Base-by-base conservation (phyloP, 2,329 filamentous ascomycete species). In the Penicillium sp. region DNA sequence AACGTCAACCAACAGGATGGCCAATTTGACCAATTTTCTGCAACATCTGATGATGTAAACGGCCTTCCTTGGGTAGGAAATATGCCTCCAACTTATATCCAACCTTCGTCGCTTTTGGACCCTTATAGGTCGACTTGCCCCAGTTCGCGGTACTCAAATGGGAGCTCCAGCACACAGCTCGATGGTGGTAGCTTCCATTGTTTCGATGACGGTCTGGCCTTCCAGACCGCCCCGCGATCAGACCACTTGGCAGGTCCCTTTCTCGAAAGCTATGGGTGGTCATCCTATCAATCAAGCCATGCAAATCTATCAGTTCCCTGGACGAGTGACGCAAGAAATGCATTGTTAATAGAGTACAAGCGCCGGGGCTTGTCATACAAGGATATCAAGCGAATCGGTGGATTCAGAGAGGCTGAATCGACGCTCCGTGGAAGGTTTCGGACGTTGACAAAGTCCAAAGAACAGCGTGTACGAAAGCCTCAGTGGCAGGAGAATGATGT, bases 391-490 rank as follows among this genome's bases (percentile, higher is more conserved):
- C 70, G 71, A 23, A 67, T 74, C 2, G 78, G 79, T 1, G 70
- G 72, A 0, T 82, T 82, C 63, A 74, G 73, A 26, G 80, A 82
- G 62, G 80, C 81, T 0, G 81, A 83, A 58, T 83, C 81, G 4
- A 83, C 81, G 1, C 71, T 83, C 3, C 76, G 81, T 29, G 81
- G 81, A 2, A 74, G 81, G 21, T 82, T 78, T 59, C 76, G 81
- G 30, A 81, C 77, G 2, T 67, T 83, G 21, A 83, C 79, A 1
- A 83, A 83, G 60, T 62, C 71, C 1, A 81, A 80, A 56, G 78
- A 81, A 38, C 73, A 80, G 30, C 71, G 81, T 5, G 75, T 82
- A 7, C 73, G 81, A 41, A 82, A 80, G 58, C 81, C 81, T 0
- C 72, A 75, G 19, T 83, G 81, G 81, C 66, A 71, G 7, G 68